These are phyloP conservation scores for Coniferiporia weirii DNA, from an alignment of 1,284 basidiomycete species.

Conservation along the genomic window DNA sequence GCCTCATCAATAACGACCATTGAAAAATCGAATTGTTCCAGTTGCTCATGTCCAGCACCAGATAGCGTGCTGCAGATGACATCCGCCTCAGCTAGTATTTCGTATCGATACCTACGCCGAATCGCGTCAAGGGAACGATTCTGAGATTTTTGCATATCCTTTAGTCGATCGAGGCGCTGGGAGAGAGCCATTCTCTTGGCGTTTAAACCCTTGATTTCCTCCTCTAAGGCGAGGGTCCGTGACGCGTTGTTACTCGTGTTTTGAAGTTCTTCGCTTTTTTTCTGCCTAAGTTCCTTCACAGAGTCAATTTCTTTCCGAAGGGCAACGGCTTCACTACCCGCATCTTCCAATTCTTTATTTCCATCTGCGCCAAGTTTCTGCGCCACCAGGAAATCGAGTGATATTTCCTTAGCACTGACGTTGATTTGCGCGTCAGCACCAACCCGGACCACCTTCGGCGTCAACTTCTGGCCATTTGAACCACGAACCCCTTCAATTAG, in stretches of 20 bases:
- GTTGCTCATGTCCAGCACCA: conserved; percentile 85
- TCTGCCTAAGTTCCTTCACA: conserved; percentile 55
- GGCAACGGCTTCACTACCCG: conserved; percentile 51
- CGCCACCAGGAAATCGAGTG: conserved; percentile 84
- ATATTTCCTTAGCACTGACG: conserved; percentile 79
- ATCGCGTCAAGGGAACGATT: conserved; percentile 73
- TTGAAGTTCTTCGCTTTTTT: conserved; percentile 60
- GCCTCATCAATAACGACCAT: conserved; percentile 98
- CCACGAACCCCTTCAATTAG: conserved; percentile 75
- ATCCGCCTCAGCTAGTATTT: conserved; percentile 84
- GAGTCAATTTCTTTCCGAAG: conserved; percentile 66
- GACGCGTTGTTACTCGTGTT: conserved; percentile 47
- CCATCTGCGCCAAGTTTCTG: conserved; percentile 56
- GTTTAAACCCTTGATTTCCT: conserved; percentile 68
- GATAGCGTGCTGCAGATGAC: conserved; percentile 94
- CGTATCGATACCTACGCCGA: conserved; percentile 65
- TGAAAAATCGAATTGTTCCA: conserved; percentile 87
- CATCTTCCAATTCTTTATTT: conserved; percentile 38
- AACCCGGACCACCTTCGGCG: conserved; percentile 84
- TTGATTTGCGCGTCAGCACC: conserved; percentile 81
- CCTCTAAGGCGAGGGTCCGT: conserved; percentile 48
- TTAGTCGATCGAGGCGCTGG: conserved; percentile 69
- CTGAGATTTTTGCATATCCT: conserved; percentile 76
- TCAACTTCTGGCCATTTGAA: conserved; percentile 47
- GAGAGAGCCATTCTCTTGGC: conserved; percentile 59